Base-by-base conservation (phyloP, 2,329 filamentous ascomycete genomes). In the Davidsoniella neocaledoniae region DNA sequence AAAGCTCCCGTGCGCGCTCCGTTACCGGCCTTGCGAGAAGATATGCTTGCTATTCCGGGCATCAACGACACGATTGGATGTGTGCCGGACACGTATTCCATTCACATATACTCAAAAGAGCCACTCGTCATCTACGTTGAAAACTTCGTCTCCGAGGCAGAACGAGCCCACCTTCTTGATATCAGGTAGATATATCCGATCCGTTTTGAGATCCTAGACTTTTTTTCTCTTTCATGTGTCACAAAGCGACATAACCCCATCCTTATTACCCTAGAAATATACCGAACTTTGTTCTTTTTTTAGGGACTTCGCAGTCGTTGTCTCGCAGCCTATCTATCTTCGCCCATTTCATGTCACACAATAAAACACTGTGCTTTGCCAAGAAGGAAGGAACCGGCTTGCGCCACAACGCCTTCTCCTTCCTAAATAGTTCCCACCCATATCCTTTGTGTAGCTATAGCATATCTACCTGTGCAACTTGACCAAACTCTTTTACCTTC, bases 51-150 rank as follows among this genome's bases (percentile, higher is more conserved):
- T 17, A 59, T 74, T 43, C 70, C 74, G 46, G 51, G 51, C 5
- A 55, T 58, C 39, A 64, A 66, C 55, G 62, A 62, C 46, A 64
- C 63, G 23, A 56, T 58, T 47, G 58, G 56, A 7, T 74, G 70
- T 49, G 57, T 59, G 0, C 57, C 61, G 1, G 65, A 72, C 52
- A 55, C 62, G 2, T 73, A 74, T 57, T 60, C 62, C 1, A 65
- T 71, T 40, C 68, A 71, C 50, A 63, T 76, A 21, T 55, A 50
- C 49, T 52, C 54, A 5, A 53, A 53, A 29, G 51, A 50, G 21
- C 70, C 70, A 6, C 58, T 73, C 2, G 67, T 73, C 2, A 65
- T 73, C 33, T 73, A 73, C 56, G 61, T 73, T 19, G 62, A 64
- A 54, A 62, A 67, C 55, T 73, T 73, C 52, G 48, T 73, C 25